Base-by-base conservation (phyloP, 495 filamentous ascomycete species). In the Pyronema omphalodes region DNA sequence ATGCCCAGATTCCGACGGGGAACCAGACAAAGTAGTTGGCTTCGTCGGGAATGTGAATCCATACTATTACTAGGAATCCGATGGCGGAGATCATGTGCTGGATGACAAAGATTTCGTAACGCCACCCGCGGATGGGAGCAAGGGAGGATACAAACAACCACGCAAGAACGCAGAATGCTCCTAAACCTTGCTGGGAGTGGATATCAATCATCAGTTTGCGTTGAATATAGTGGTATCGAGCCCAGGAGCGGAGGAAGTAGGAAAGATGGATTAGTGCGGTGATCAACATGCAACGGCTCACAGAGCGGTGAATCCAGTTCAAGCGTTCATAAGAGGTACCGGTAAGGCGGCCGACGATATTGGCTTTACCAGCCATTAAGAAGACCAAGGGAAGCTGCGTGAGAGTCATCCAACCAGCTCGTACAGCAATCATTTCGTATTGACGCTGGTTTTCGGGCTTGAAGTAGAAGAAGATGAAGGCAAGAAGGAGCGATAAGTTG, bases 271-370 rank as follows among this genome's bases (percentile, higher is more conserved):
- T 73, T 0, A 83, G 81, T 0, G 76, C 76, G 0, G 82, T 86
- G 14, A 89, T 66, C 52, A 87, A 79, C 60, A 91, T 71, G 37
- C 77, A 83, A 14, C 86, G 76, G 1, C 82, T 75, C 9, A 79
- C 75, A 84, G 86, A 89, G 54, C 86, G 73, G 62, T 93, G 86
- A 51, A 87, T 73, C 86, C 84, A 88, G 60, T 88, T 89, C 47
- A 93, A 65, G 12, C 81, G 71, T 67, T 86, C 82, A 55, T 91
- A 79, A 52, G 79, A 80, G 36, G 74, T 76, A 3, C 84, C 86
- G 6, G 74, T 72, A 12, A 88, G 66, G 23, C 73, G 68, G 3
- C 83, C 83, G 37, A 88, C 72, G 52, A 89, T 69, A 62, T 82
- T 91, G 61, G 77, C 74, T 71, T 86, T 84, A n/a, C 80, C 81